Evolutionary conservation across 2,329 filamentous ascomycete species (phyloP).

Genomic region (Talaromyces piceae): DNA sequence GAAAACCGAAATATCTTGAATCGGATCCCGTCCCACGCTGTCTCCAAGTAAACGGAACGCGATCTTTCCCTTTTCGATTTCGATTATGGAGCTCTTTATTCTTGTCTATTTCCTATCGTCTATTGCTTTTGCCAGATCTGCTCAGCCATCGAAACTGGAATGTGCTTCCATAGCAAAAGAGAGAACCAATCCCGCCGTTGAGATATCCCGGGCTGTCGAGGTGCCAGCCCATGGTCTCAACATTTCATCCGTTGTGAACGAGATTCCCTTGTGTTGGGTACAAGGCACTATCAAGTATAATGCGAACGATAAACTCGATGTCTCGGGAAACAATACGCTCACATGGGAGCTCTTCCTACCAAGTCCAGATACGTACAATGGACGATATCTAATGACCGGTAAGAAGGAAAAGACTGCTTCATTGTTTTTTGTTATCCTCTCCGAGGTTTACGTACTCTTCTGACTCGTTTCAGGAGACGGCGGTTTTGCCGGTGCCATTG

Average conservation of each 20-base stretch:
- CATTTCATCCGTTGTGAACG: not conserved
- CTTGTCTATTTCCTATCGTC: not conserved
- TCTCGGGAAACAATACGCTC: not conserved
- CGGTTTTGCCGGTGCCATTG: not conserved
- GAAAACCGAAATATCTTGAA: too few relatives aligned
- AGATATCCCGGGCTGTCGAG: not conserved
- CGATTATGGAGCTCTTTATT: not conserved
- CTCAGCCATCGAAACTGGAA: not conserved
- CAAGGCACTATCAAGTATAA: not conserved
- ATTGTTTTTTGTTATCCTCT: too few relatives aligned
- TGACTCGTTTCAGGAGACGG: not conserved
- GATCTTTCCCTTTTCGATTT: too few relatives aligned
- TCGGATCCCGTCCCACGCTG: too few relatives aligned
- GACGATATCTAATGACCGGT: not conserved
- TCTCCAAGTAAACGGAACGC: too few relatives aligned
- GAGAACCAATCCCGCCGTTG: not conserved
- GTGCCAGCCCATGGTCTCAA: not conserved
- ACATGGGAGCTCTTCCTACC: not conserved
- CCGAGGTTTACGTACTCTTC: too few relatives aligned
- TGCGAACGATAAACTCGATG: not conserved
- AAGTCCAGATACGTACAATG: not conserved
- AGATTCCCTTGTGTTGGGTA: not conserved
- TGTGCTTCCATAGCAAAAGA: not conserved
- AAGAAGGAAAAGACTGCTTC: too few relatives aligned
- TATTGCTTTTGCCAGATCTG: not conserved